Evolutionary conservation across 169 alveolate species (phyloP), one percentile per base, ranked within the genome.

Genomic region (Plasmodium gonderi): DNA sequence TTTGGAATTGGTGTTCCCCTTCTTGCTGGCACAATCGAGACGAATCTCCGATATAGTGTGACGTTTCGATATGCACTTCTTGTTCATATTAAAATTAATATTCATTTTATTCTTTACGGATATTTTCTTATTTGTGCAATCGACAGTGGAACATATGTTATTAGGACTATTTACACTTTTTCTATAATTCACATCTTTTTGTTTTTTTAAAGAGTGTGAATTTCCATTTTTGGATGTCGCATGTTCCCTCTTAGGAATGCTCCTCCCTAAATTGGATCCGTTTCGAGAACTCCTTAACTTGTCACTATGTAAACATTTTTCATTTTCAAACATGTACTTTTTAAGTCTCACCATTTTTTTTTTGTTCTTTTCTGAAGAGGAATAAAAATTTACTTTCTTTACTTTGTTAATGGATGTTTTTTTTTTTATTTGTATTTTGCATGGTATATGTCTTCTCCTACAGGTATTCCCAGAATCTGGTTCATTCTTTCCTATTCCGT

Each of bases 31-130:
- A 26, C 75, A 29, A 8, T 8, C 74, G 1, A 51, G 47, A 29
- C 40, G 54, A 0, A 26, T n/a, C 65, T 49, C 87, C n/a, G 87
- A 78, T 78, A 78, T 78, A 20, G 87, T 78, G 65, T 78, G 72
- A 2, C 87, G 12, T 38, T 51, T 51, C 42, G 74, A 49, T 14
- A 78, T 31, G 31, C 29, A 75, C 81, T 31, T 74, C 29, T 74
- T 5, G 6, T 54, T 75, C 65, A 26, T 17, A 29, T 75, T 49
- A 31, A 7, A 11, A 33, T 47, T 4, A 5, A n/a, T 44, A 23
- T 76, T n/a, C 20, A 31, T 11, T 31, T 76, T 76, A 11, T 23
- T 76, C n/a, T 76, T 38, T 1, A 20, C 29, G 20, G 23, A 3
- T n/a, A 45, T 51, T 51, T 76, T 76, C 67, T 17, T 42, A 76